Evolutionary conservation across 2,329 filamentous ascomycete genomes (phyloP), one percentile per base, ranked within the genome.

Genomic region (Alternaria atra): DNA sequence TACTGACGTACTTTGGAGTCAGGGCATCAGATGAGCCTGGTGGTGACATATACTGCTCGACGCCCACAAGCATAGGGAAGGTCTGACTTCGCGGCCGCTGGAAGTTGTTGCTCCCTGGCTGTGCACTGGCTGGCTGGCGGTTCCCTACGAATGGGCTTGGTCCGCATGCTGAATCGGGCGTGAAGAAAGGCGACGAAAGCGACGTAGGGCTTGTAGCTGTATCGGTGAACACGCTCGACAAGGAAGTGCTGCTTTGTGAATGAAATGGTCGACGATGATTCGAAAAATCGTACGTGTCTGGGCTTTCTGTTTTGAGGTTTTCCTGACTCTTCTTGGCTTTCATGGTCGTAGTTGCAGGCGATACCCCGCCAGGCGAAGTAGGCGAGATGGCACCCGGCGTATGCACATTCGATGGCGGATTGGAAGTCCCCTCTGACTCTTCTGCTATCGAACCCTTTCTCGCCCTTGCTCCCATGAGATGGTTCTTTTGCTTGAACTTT

Each of bases 401-500:
- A 63, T 90, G 86, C 46, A 84, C 84, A 57, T 82, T 83, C 17
- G 86, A 88, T 29, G 87, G 75, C 13, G 79, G 81, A 56, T 86
- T 85, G 25, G 85, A 86, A n/a, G 80, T 77, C 60, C 85, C 87
- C 70, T 92, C 90, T 0, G 89, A 86, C 55, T 94, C 91, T 74
- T 92, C 93, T 46, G 80, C 81, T 52, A 84, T 76, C 6, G 86
- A 87, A 30, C 80, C 79, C 73, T 87, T 88, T 46, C 86, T 79
- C 44, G 83, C 82, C 69, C 84, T 85, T 10, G 84, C 80, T 37
- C 84, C 83, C 67, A 83, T 78, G 10, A 90, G 74, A 65, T 86
- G 89, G 76, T 97, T 90, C 81, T 94, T 97, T 75, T 93, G 88
- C 83, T 97, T 97, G 84, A 98, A 98, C 76, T 95, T 96, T 73